These are phyloP conservation scores for Sarocladiaceae sp. DNA, from an alignment of 2,329 filamentous ascomycete genomes.

Conservation along the genomic window DNA sequence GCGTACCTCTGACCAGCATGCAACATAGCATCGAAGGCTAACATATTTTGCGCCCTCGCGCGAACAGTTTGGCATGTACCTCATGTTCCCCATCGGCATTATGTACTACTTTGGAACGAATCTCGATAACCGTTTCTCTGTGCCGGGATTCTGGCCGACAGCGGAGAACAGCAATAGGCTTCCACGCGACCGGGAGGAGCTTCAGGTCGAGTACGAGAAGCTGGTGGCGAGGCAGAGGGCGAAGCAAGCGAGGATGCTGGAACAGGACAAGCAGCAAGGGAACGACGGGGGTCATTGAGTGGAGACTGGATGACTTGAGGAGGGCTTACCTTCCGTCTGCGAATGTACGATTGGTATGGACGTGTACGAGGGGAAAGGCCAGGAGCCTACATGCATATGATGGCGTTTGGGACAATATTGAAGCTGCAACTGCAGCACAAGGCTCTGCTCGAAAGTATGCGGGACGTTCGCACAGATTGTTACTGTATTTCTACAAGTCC, in stretches of 20 bases:
- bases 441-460: background rate
- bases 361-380: conserved; percentile 2
- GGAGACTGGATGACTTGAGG: conserved; percentile 13
- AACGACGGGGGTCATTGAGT: conserved; percentile 20
- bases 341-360: background rate
- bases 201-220: conserved; percentile 71
- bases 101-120: conserved; percentile 99
- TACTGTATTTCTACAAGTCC: conserved; percentile 33
- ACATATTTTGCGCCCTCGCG: background rate
- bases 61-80: conserved; percentile 88
- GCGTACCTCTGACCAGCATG: background rate
- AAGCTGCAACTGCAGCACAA: background rate
- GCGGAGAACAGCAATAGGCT: conserved; percentile 69
- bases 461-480: conserved; percentile 10
- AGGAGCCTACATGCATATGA: background rate
- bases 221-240: conserved; percentile 62
- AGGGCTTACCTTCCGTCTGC: too few relatives aligned
- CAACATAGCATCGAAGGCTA: background rate
- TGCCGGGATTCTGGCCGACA: conserved; percentile 91
- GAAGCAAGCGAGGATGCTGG: conserved; percentile 54
- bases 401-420: background rate
- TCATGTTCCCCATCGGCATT: conserved; percentile 96
- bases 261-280: conserved; percentile 26
- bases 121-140: conserved; percentile 83
- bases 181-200: conserved; percentile 73